A percentile compares a stretch with the other conserved stretches of the same genome.
phyloP scores from a whole-genome alignment of 352 stramenopile genomes.

The Blastocystis sp. region DNA sequence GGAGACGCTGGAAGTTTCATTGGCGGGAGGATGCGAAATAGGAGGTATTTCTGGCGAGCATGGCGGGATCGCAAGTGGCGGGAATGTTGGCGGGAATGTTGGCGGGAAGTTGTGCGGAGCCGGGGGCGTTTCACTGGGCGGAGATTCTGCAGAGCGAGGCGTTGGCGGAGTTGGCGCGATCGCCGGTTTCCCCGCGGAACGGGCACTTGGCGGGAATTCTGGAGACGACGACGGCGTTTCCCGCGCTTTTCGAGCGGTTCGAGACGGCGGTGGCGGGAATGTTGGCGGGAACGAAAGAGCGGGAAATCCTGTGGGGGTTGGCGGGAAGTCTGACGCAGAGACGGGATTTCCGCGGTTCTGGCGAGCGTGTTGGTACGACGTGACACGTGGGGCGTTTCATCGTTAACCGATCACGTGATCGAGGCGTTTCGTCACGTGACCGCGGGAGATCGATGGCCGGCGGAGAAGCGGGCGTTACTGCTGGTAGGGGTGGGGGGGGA shows the following conservation, averaged over 20 bases:
- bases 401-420: too few relatives aligned
- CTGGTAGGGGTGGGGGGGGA: too few relatives aligned
- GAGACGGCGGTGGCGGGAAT: neutral
- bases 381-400: too few relatives aligned
- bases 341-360: neutral
- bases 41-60: neutral
- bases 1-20: neutral
- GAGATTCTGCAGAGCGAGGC: neutral
- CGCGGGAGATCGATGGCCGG: too few relatives aligned
- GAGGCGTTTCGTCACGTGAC: too few relatives aligned
- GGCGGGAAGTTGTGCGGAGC: too few relatives aligned
- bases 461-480: too few relatives aligned
- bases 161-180: neutral
- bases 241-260: neutral
- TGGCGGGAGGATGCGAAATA: neutral
- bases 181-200: neutral
- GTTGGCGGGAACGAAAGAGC: neutral
- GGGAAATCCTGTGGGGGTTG: neutral
- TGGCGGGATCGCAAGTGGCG: too few relatives aligned
- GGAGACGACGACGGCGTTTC: neutral
- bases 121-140: neutral
- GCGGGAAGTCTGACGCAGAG: neutral
- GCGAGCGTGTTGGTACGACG: neutral
- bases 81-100: too few relatives aligned
- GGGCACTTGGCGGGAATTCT: neutral